A percentile compares a stretch with the other conserved stretches of the same genome.
These are phyloP conservation scores for Puccinia coronata DNA, from an alignment of 1,284 basidiomycete genomes.

Conservation along the genomic window DNA sequence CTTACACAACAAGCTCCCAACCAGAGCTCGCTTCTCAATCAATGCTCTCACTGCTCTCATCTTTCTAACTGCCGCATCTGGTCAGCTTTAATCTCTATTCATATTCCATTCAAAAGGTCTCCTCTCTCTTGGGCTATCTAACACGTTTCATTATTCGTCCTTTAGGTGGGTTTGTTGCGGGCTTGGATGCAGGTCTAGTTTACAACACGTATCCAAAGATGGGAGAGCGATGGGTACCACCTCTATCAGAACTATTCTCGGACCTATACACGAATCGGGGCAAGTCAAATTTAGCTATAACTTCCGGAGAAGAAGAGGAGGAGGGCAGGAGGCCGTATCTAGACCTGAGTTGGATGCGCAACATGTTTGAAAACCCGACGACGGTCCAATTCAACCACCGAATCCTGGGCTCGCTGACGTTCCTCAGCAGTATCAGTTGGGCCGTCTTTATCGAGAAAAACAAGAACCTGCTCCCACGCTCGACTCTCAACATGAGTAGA, in stretches of 20 bases:
- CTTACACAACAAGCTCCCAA: slow-evolving; percentile 66
- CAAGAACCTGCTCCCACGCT: slow-evolving; percentile 68
- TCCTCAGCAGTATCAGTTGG: slow-evolving; percentile 69
- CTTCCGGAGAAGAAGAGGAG: slow-evolving; percentile 64
- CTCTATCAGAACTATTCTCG: slow-evolving; percentile 75
- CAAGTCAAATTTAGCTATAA: slow-evolving; percentile 71
- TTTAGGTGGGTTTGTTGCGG: slow-evolving; percentile 94
- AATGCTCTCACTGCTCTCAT: slow-evolving; percentile 73
- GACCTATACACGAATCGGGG: slow-evolving; percentile 58
- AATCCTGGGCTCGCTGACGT: slow-evolving; percentile 75
- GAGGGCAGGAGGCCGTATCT: slow-evolving; percentile 62
- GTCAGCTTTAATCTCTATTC: slow-evolving; percentile 5
- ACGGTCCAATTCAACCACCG: slow-evolving; percentile 98
- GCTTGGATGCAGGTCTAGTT: slow-evolving; percentile 89
- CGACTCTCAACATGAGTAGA: slow-evolving; percentile 67
- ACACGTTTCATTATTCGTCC: background rate
- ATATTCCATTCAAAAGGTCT: background rate
- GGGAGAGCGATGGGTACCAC: slow-evolving; percentile 84
- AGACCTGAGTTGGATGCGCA: slow-evolving; percentile 73
- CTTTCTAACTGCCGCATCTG: slow-evolving; percentile 63
- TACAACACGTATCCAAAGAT: slow-evolving; percentile 99
- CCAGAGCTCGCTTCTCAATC: slow-evolving; percentile 67
- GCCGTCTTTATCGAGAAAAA: slow-evolving; percentile 66
- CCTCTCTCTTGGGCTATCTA: too few relatives aligned
- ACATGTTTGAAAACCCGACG: slow-evolving; percentile 94